phyloP scores from a whole-genome alignment of 495 filamentous ascomycete genomes.

The Xylaria sp. region DNA sequence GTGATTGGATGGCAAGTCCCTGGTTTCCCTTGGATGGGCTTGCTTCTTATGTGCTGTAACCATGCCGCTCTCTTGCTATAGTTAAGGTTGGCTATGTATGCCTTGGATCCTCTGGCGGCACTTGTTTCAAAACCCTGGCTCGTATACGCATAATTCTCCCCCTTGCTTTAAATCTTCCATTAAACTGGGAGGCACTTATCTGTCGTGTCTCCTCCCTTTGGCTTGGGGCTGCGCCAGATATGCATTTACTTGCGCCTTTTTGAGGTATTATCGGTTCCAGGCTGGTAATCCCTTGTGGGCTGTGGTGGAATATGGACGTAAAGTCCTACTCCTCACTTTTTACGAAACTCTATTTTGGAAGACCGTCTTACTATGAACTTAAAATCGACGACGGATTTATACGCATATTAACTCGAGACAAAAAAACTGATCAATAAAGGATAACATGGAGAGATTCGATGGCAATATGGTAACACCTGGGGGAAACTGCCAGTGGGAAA shows the following conservation, averaged over 20 bases:
- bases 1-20: not conserved
- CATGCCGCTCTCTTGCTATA: not conserved
- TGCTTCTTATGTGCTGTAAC: constrained; percentile 10
- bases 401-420: not conserved
- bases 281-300: not conserved
- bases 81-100: constrained; percentile 5
- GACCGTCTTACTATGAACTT: not conserved
- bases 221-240: not conserved
- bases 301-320: not conserved
- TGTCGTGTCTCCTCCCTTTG: not conserved
- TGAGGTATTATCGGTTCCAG: not conserved
- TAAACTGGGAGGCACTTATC: not conserved
- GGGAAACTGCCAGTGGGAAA: not conserved
- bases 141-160: not conserved
- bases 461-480: no score
- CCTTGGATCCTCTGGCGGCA: not conserved
- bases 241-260: not conserved
- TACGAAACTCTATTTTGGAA: not conserved
- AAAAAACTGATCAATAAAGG: not conserved
- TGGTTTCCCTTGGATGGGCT: not conserved
- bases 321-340: not conserved
- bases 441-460: not conserved
- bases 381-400: not conserved
- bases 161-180: not conserved
- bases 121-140: constrained; percentile 2